phyloP scores from a whole-genome alignment of 345 rosid genomes.

The Xanthoceras sorbifolium region DNA sequence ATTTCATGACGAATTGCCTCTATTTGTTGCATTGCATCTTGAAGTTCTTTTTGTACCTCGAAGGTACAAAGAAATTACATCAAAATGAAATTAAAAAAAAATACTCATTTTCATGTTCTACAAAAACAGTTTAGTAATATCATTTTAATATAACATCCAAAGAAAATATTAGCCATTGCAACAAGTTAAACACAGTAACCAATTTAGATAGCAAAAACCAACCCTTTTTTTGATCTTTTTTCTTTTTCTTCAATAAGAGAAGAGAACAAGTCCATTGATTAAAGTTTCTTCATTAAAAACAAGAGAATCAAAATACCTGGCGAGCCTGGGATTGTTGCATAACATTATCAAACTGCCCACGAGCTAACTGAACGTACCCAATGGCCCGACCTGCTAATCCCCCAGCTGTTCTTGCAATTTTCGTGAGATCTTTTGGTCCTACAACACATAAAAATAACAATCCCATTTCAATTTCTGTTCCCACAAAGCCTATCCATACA shows the following conservation, averaged over 20 bases:
- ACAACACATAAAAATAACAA: slow-evolving; percentile 13
- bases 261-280: neutral
- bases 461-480: slow-evolving; percentile 6
- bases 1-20: slow-evolving; percentile 90
- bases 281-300: neutral
- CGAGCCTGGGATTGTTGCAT: slow-evolving; percentile 92
- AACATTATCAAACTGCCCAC: slow-evolving; percentile 78
- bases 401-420: slow-evolving; percentile 75
- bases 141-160: neutral
- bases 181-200: neutral
- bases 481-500: neutral
- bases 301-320: slow-evolving; percentile 47
- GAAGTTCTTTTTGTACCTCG: slow-evolving; percentile 86
- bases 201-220: neutral
- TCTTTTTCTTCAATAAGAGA: neutral
- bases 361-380: slow-evolving; percentile 81
- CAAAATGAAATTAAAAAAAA: neutral
- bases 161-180: neutral
- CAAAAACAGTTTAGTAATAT: neutral
- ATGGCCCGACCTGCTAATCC: slow-evolving; percentile 77
- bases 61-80: neutral
- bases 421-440: slow-evolving; percentile 89
- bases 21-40: slow-evolving; percentile 79
- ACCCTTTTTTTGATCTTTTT: too few species aligned
- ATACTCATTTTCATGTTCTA: neutral